Percentiles rank a stretch among this genome's conserved stretches.
Conservation (phyloP, 129 eudicot genomes). For the Smallanthus sonchifolius region DNA sequence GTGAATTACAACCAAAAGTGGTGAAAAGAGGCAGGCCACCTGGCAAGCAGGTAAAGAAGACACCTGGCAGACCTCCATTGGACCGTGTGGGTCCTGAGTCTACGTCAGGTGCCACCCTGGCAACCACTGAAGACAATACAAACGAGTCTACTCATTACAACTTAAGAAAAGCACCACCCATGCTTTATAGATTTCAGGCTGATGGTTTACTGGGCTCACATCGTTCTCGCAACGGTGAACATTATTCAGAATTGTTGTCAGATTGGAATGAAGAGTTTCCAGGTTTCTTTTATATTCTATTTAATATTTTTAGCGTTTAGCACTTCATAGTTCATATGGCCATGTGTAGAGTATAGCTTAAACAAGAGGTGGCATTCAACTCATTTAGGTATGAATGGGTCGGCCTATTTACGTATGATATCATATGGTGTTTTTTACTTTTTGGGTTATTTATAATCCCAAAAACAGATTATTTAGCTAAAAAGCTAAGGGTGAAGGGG, state of each 20-base stretch:
- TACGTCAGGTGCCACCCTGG: constrained; percentile 71
- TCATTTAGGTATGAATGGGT: not conserved
- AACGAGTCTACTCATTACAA: constrained; percentile 62
- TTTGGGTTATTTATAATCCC: not conserved
- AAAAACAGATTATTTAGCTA: not conserved
- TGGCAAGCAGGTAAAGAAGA: constrained; percentile 56
- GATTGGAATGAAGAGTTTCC: constrained; percentile 93
- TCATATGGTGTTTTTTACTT: not conserved
- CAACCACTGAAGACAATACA: constrained; percentile 51
- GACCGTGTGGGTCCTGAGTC: constrained; percentile 65
- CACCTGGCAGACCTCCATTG: constrained; percentile 54
- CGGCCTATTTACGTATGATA: not conserved
- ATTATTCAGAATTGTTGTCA: constrained; percentile 50
- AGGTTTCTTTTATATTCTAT: constrained; percentile 37
- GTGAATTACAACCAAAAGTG: constrained; percentile 77
- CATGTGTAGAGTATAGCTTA: not conserved
- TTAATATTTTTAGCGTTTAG: not conserved
- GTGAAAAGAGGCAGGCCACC: constrained; percentile 91
- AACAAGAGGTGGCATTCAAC: not conserved
- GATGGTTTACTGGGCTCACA: constrained; percentile 46
- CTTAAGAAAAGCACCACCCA: constrained; percentile 55
- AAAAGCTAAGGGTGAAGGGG: too few relatives aligned
- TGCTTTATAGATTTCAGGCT: constrained; percentile 41
- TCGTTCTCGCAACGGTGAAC: constrained; percentile 65
- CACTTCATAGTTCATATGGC: not conserved